These are phyloP conservation scores for Leccinum imitatum DNA, from an alignment of 768 basidiomycete genomes.

Conservation along the genomic window DNA sequence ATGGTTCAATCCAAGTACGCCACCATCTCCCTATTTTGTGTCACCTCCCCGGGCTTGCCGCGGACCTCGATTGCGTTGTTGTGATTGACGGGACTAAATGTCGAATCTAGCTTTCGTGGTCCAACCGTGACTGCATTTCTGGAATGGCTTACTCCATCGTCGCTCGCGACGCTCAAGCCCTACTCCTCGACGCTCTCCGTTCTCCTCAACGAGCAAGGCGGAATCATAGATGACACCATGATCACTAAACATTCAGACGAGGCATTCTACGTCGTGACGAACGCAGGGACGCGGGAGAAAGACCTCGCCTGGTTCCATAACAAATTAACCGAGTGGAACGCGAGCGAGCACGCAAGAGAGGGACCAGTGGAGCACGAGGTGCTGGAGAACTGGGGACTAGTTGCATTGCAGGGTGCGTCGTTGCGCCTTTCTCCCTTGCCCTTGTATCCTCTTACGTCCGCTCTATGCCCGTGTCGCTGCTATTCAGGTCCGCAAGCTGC, in stretches of 20 bases:
- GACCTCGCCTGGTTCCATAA: constrained; percentile 77
- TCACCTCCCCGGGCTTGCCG: neutral
- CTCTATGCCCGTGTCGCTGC: neutral
- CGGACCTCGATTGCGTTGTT: neutral
- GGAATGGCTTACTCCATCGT: constrained; percentile 87
- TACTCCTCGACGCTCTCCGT: constrained; percentile 87
- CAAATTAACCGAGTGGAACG: constrained; percentile 79
- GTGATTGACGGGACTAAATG: neutral
- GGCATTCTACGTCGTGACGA: constrained; percentile 94
- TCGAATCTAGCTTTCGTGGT: constrained; percentile 68
- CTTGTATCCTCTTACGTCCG: neutral
- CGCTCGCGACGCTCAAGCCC: constrained; percentile 61
- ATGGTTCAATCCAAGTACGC: constrained; percentile 92
- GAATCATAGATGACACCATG: constrained; percentile 95
- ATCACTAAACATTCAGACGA: constrained; percentile 80
- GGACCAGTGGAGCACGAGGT: constrained; percentile 79
- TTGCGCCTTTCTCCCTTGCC: neutral
- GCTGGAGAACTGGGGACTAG: constrained; percentile 79
- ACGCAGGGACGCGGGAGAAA: constrained; percentile 81
- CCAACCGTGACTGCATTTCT: constrained; percentile 77
- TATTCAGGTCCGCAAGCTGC: constrained; percentile 76
- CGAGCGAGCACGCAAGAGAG: constrained; percentile 42
- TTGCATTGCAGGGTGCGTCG: constrained; percentile 84
- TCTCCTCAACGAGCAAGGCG: constrained; percentile 83
- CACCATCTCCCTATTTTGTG: neutral